phyloP scores from a whole-genome alignment of 1,284 basidiomycete genomes.

The Fomitopsis betulina region DNA sequence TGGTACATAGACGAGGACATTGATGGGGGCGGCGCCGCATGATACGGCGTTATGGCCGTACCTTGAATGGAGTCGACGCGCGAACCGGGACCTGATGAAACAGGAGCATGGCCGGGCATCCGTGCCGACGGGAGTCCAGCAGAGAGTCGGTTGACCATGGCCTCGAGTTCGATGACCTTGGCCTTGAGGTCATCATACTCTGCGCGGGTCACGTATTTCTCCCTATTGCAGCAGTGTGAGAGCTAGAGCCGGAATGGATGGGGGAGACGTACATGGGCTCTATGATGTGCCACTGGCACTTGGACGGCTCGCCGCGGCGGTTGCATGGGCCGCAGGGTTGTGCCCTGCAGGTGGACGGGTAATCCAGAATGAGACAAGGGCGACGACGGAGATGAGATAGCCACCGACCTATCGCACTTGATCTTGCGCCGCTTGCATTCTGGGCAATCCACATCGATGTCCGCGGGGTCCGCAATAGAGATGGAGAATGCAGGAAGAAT shows the following conservation, averaged over 20 bases:
- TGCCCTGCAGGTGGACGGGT: constrained; percentile 28
- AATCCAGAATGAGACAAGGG: constrained; percentile 15
- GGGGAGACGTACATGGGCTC: constrained; percentile 41
- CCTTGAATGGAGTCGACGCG: constrained; percentile 23
- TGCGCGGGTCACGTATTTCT: constrained; percentile 49
- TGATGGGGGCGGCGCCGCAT: constrained; percentile 9
- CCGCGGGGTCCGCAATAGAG: background rate
- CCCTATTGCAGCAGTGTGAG: constrained; percentile 30
- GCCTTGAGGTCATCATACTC: constrained; percentile 50
- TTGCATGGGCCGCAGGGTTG: constrained; percentile 55
- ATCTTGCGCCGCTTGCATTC: constrained; percentile 61
- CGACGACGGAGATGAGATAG: constrained; percentile 15
- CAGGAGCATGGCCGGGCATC: constrained; percentile 12
- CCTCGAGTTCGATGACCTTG: constrained; percentile 36
- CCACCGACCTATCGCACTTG: constrained; percentile 52
- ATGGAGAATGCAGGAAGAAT: constrained; percentile 3
- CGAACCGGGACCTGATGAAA: constrained; percentile 20
- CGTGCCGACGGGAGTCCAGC: constrained; percentile 12
- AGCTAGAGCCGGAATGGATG: constrained; percentile 7
- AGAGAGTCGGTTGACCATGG: constrained; percentile 18
- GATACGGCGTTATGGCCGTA: constrained; percentile 24
- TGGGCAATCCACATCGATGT: constrained; percentile 18
- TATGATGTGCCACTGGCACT: constrained; percentile 54
- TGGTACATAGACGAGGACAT: constrained; percentile 7
- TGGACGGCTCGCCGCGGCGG: constrained; percentile 47